Conservation (phyloP, 768 basidiomycete species). For the Lentinus tigrinus region DNA sequence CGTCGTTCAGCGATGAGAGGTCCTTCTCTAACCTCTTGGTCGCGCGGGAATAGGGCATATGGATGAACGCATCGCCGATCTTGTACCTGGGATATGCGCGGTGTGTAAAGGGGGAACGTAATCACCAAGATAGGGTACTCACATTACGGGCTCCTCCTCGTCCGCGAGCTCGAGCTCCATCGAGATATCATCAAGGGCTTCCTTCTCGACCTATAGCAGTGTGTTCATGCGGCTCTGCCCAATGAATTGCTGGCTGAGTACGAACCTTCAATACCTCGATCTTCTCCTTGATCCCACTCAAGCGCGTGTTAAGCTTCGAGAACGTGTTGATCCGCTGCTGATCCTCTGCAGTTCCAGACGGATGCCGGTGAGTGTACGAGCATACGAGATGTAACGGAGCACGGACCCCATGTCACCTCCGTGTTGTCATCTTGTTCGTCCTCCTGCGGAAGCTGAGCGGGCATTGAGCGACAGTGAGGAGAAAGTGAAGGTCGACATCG, state of each 20-base stretch:
- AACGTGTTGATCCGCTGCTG: conserved; percentile 91
- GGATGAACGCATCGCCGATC: conserved; percentile 86
- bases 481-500: neutral
- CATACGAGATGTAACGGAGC: neutral
- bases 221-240: neutral
- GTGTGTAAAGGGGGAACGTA: neutral
- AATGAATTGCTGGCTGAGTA: neutral
- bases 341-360: conserved; percentile 38
- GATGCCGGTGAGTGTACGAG: neutral
- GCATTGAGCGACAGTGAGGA: neutral
- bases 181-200: conserved; percentile 85
- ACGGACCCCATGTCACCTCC: conserved; percentile 84
- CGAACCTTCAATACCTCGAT: conserved; percentile 72
- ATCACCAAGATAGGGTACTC: conserved; percentile 26
- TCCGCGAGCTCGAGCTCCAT: conserved; percentile 89
- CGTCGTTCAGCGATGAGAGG: conserved; percentile 54
- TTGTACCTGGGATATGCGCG: conserved; percentile 60
- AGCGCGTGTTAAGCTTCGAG: conserved; percentile 84
- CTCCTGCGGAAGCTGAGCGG: conserved; percentile 61
- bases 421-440: conserved; percentile 73
- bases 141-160: conserved; percentile 80
- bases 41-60: conserved; percentile 69
- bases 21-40: conserved; percentile 71
- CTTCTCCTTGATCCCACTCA: conserved; percentile 69
- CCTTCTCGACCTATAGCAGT: conserved; percentile 79